These are phyloP conservation scores for Inonotus obliquus DNA, from an alignment of 1,284 basidiomycete species.

Conservation along the genomic window DNA sequence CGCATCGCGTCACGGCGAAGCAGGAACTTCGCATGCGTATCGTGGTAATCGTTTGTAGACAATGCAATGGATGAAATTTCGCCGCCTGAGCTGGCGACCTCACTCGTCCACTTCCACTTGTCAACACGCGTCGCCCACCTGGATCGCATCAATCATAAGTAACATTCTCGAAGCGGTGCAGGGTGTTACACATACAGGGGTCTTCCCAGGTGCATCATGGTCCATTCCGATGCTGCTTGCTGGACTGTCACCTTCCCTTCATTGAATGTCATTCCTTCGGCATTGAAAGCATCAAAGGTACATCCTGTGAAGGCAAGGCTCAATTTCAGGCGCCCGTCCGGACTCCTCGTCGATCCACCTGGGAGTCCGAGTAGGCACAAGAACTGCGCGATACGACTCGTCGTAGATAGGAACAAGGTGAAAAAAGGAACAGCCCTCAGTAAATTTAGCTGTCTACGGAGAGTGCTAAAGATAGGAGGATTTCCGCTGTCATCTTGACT, in stretches of 20 bases:
- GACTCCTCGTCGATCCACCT: background rate
- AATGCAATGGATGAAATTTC: background rate
- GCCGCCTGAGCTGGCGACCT: background rate
- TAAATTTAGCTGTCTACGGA: too few relatives aligned
- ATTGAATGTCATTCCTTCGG: background rate
- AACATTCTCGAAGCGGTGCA: background rate
- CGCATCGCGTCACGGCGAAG: background rate
- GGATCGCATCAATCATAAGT: background rate
- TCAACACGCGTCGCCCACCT: background rate
- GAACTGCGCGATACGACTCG: background rate
- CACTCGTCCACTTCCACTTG: background rate
- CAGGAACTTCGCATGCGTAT: background rate
- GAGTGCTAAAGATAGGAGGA: background rate
- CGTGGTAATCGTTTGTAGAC: background rate
- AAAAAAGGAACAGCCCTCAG: background rate
- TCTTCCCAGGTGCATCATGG: too few relatives aligned
- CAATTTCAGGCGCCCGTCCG: background rate
- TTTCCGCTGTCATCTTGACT: background rate
- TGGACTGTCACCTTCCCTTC: background rate
- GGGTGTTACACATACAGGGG: too few relatives aligned
- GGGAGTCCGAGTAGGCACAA: background rate
- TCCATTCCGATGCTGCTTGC: too few relatives aligned
- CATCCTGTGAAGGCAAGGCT: background rate
- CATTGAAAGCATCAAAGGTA: background rate
- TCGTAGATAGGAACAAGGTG: background rate